Evolutionary conservation across 2,329 filamentous ascomycete genomes (phyloP), one percentile per base, ranked within the genome.

Genomic region (Neonectria coccinea): DNA sequence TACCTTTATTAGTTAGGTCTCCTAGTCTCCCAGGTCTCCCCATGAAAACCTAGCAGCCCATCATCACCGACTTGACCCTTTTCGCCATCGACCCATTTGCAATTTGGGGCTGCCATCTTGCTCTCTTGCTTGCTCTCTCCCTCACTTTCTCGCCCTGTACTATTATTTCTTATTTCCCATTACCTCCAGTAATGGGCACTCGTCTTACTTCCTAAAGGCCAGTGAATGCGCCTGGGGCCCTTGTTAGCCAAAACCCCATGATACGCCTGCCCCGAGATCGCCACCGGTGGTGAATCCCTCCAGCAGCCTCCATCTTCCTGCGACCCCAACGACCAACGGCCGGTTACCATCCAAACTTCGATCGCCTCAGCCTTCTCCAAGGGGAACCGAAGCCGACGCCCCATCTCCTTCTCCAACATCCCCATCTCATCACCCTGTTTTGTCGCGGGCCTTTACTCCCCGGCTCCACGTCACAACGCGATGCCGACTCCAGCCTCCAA

Each of bases 401-500:
- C 39, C 16, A 16, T 48, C 25, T 31, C 41, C 53, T 25, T 39
- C 29, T 29, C 45, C 39, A 29, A 52, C 9, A 41, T 33, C 29
- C 39, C 18, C 22, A 31, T 56, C 39, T 53, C 44, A 36, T 47
- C 45, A 16, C 52, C 22, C 20, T 20, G 31, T 31, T 39, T 31
- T 41, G 54, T 72, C 69, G 72, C 61, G 47, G 20, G 53, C 16
- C 45, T 20, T n/a, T 33, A 31, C 54, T 56, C 54, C 50, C 54
- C 45, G 39, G 41, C 56, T 58, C 22, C 33, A 57, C 55, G 63
- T 63, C 47, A 65, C 65, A 50, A 55, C 62, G 80, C 61, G 67
- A 84, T 84, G 82, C 82, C 82, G 66, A 84, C 82, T 25, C 82
- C 82, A 62, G 83, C 82, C 16, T 78, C 80, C 57, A 80, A 81